Evolutionary conservation across 2,329 filamentous ascomycete genomes (phyloP).

Genomic region (Nemania sp.): DNA sequence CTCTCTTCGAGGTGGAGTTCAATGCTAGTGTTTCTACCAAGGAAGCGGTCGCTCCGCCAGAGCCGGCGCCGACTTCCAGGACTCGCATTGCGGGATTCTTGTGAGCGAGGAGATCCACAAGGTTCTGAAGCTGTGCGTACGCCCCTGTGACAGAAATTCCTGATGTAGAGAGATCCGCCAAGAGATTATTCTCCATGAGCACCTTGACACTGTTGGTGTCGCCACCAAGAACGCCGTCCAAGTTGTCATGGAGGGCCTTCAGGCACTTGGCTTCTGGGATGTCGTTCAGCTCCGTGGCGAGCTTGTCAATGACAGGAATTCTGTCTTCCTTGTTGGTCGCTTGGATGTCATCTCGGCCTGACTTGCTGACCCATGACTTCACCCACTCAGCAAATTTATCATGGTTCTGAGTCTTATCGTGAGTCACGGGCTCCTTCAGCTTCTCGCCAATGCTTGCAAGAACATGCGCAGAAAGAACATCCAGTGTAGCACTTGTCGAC

Average conservation of each 20-base stretch:
- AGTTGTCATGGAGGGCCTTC: conserved; percentile 8
- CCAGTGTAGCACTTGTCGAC: neutral
- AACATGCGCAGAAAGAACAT: conserved; percentile 5
- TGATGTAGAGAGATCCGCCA: conserved; percentile 1
- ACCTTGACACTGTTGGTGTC: conserved; percentile 15
- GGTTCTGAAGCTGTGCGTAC: conserved; percentile 8
- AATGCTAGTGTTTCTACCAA: conserved; percentile 3
- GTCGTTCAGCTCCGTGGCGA: conserved; percentile 2
- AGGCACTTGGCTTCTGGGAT: conserved; percentile 13
- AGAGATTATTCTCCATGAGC: conserved; percentile 3
- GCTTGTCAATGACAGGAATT: neutral
- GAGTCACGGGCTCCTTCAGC: neutral
- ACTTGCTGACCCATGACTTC: neutral
- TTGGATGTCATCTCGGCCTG: neutral
- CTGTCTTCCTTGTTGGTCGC: neutral
- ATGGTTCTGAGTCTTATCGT: conserved; percentile 2
- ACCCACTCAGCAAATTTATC: conserved; percentile 13
- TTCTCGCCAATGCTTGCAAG: conserved; percentile 1
- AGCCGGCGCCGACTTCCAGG: conserved; percentile 4
- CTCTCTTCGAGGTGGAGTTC: neutral
- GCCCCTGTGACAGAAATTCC: conserved; percentile 1
- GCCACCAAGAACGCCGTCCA: conserved; percentile 1
- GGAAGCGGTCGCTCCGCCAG: neutral
- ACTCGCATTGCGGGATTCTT: conserved; percentile 16
- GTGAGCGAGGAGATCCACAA: conserved; percentile 14